Evolutionary conservation across 192 early-diverging fungal species (phyloP).

Genomic region (Coemansia sp.): DNA sequence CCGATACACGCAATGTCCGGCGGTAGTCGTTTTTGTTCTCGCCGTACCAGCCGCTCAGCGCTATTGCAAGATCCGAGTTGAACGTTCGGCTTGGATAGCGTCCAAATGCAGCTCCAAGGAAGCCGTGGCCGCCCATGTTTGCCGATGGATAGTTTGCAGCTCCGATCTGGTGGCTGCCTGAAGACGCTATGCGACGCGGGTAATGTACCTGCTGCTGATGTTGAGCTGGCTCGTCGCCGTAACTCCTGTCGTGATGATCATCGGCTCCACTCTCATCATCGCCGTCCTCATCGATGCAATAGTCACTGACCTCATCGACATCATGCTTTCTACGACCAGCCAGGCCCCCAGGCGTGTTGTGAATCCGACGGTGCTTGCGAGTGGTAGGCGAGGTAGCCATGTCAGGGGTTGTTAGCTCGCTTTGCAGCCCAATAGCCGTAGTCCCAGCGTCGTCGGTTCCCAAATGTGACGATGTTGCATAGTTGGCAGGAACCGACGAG

Average conservation of each 20-base stretch:
- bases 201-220: not conserved
- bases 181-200: not conserved
- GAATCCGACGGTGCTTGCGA: not conserved
- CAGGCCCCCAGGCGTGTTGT: not conserved
- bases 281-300: not conserved
- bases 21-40: constrained; percentile 38
- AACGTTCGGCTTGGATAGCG: not conserved
- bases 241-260: not conserved
- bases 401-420: constrained; percentile 20
- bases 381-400: constrained; percentile 18
- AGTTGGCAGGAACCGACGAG: constrained; percentile 3
- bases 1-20: constrained; percentile 28
- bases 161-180: not conserved
- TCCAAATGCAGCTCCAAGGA: not conserved
- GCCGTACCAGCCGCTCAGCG: constrained; percentile 46
- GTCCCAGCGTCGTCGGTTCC: constrained; percentile 5
- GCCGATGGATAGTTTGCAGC: not conserved
- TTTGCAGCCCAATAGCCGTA: constrained; percentile 1
- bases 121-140: not conserved
- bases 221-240: not conserved
- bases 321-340: not conserved
- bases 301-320: not conserved
- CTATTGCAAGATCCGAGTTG: constrained; percentile 21
- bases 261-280: not conserved
- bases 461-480: constrained; percentile 1